A percentile compares a stretch with the other conserved stretches of the same genome.
Conservation (phyloP, 2,329 filamentous ascomycete genomes). For the Aspergillus terreus region DNA sequence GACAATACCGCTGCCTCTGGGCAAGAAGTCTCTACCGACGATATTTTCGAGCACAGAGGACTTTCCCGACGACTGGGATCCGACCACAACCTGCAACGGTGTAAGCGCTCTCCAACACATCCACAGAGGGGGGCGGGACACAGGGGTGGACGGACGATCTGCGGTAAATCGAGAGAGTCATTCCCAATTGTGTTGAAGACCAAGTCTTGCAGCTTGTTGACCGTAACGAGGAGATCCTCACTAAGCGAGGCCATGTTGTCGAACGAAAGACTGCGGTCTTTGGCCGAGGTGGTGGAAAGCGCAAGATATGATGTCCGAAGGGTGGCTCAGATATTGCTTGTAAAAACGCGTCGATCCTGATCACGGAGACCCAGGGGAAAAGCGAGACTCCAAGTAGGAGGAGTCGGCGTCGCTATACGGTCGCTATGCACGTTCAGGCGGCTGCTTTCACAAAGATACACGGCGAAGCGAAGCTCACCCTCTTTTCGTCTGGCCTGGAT, state of each 20-base stretch:
- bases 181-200: conserved; percentile 99
- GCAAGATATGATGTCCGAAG: too few relatives aligned
- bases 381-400: too few relatives aligned
- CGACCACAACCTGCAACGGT: conserved; percentile 77
- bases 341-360: too few relatives aligned
- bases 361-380: too few relatives aligned
- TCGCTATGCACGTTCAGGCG: too few relatives aligned
- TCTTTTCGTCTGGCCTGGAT: conserved; percentile 1
- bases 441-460: neutral
- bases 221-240: conserved; percentile 88
- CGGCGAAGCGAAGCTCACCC: conserved; percentile 3
- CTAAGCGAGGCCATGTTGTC: conserved; percentile 83
- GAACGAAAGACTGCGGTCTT: neutral
- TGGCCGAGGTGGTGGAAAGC: too few relatives aligned
- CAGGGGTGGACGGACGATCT: conserved; percentile 69
- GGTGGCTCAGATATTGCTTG: too few relatives aligned
- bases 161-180: conserved; percentile 93
- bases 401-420: too few relatives aligned
- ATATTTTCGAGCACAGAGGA: conserved; percentile 99
- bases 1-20: conserved; percentile 93
- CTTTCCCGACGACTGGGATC: conserved; percentile 97
- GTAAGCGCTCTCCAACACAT: neutral
- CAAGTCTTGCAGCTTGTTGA: conserved; percentile 97
- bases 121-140: neutral
- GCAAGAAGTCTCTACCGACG: conserved; percentile 93